phyloP scores from a whole-genome alignment of 345 rosid genomes.

The Geranium rotundifolium region DNA sequence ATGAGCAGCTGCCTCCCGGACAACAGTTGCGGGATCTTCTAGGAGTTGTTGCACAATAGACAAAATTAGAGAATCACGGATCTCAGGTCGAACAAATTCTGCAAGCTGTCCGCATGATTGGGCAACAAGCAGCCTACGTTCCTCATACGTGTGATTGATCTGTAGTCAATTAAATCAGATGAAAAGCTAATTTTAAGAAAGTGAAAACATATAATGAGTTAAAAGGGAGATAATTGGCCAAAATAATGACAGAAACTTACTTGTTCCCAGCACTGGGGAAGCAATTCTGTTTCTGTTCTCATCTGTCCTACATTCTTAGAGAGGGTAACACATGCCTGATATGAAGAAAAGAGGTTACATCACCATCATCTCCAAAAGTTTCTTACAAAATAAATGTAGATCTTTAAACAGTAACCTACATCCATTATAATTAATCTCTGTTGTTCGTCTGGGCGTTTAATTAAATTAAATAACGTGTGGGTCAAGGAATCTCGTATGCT shows the following conservation, averaged over 20 bases:
- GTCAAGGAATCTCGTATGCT: slow-evolving; percentile 81
- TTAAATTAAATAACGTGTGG: slow-evolving; percentile 82
- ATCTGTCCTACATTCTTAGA: slow-evolving; percentile 94
- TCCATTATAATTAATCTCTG: slow-evolving; percentile 93
- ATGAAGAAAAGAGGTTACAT: slow-evolving; percentile 15
- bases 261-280: slow-evolving; percentile 99
- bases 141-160: slow-evolving; percentile 95
- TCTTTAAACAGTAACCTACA: slow-evolving; percentile 40
- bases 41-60: slow-evolving; percentile 85
- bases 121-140: slow-evolving; percentile 94
- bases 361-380: not conserved
- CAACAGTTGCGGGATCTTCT: slow-evolving; percentile 90
- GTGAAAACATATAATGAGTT: slow-evolving; percentile 2
- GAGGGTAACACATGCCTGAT: slow-evolving; percentile 88
- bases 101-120: slow-evolving; percentile 98
- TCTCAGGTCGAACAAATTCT: slow-evolving; percentile 84
- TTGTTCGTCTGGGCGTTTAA: slow-evolving; percentile 95
- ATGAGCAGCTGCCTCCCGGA: slow-evolving; percentile 89
- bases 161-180: slow-evolving; percentile 26
- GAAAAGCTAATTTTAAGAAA: not conserved
- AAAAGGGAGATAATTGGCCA: slow-evolving; percentile 9
- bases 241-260: slow-evolving; percentile 34
- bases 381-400: slow-evolving; percentile 7
- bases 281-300: slow-evolving; percentile 96
- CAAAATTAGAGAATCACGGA: slow-evolving; percentile 90